Evolutionary conservation across 2,329 filamentous ascomycete genomes (phyloP).

Genomic region (Arthroderma uncinatum): DNA sequence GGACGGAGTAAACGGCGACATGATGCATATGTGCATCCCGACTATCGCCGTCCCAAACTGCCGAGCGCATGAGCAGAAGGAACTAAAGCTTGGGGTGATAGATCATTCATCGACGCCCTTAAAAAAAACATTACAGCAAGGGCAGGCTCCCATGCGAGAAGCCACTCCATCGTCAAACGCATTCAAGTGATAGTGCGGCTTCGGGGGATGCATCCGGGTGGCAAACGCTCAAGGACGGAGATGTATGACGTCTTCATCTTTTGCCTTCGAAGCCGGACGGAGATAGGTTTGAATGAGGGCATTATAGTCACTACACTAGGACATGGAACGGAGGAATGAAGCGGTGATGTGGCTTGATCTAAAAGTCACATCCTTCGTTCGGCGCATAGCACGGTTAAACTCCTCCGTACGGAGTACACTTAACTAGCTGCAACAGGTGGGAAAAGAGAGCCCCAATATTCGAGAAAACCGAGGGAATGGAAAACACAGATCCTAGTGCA

Average conservation of each 20-base stretch:
- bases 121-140: background rate
- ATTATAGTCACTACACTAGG: background rate
- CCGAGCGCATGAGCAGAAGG: background rate
- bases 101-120: background rate
- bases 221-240: conserved; percentile 1
- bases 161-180: background rate
- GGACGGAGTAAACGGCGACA: background rate
- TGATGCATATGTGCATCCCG: background rate
- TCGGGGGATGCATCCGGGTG: background rate
- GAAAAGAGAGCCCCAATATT: background rate
- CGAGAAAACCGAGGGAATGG: conserved; percentile 1
- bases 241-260: conserved; percentile 2
- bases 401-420: no score
- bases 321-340: background rate
- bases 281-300: background rate
- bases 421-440: background rate
- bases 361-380: background rate
- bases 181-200: conserved; percentile 1
- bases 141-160: background rate
- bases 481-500: conserved; percentile 3
- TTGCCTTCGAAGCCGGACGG: background rate
- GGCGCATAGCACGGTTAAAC: background rate
- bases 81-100: background rate
- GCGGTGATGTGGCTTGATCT: background rate
- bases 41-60: background rate